Base-by-base conservation (phyloP, 78 protist genomes). In the Isochrysis galbana region DNA sequence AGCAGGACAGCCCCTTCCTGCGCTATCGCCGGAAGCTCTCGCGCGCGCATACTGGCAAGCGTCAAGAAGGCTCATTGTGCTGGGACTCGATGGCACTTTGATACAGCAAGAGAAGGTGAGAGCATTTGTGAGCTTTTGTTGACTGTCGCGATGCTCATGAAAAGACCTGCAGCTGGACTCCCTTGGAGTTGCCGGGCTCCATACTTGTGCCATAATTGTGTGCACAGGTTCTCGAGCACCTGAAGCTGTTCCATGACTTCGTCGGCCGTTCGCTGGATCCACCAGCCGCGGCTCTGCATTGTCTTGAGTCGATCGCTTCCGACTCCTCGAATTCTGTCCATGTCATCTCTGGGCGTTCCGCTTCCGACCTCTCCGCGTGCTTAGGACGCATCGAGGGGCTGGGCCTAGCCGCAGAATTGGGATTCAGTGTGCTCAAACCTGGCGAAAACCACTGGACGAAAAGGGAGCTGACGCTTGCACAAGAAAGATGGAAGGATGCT, bases 51-150 rank as follows among this genome's bases (percentile, higher is more conserved):
- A 80, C 54, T 19, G 51, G 41, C 0, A 10, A 4, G 2, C 55
- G 26, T 14, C 55, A 36, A 32, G 54, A 3, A 46, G 92, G 17
- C 26, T 90, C 47, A 34, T 90, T n/a, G 32, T 61, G 25, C 42
- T 90, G 19, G 92, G 86, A 14, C 61, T 78, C 47, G 92, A 90
- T 42, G 92, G 92, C 32, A 90, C 92, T 2, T 38, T 90, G 77
- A 80, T 90, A 25, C 90, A 61, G 92, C 86, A 78, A 29, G 90
- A 90, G 25, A 32, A 51, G 55, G 88, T 44, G 88, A 61, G 67
- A 54, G 67, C 32, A 21, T 54, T 54, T 19, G 67, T 54, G 32
- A 54, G 67, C 19, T 19, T 10, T 19, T 54, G 67, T 54, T 10
- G 10, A 10, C 19, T 54, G 67, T 54, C 19, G 67, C 67, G 67